Base-by-base conservation (phyloP, 371 early-diverging fungal genomes). In the Rhizopus microsporus region DNA sequence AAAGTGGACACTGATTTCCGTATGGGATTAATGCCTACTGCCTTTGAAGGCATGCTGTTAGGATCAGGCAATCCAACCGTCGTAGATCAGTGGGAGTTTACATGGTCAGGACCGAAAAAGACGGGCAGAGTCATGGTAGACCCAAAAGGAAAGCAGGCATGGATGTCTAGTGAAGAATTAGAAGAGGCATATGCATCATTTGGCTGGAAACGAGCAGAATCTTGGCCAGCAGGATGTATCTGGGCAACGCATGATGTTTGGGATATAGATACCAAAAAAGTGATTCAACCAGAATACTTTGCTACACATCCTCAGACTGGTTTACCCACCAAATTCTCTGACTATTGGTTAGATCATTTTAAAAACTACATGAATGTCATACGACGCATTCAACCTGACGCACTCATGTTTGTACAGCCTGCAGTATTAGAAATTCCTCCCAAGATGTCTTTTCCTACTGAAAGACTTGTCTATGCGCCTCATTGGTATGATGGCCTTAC, bases 401-500 rank as follows among this genome's bases (percentile, higher is more conserved):
- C 84, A 35, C 75, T 86, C 42, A 56, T 89, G 29, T 89, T 90
- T 68, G 68, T 89, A 10, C 86, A 89, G 48, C 87, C 89, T 1
- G 83, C 87, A 4, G 85, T 88, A 5, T 66, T 82, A 43, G 83
- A 82, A 44, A 54, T 67, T 9, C 86, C 88, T 6, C 88, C 89
- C 7, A 62, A 65, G 15, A 62, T 80, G 6, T 77, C 82, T 12
- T 51, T 67, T 23, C 49, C 70, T 30, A 60, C 76, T 0, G 66
- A 72, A 4, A 72, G 82, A 10, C 53, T 90, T 7, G 85, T 81
- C 4, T 88, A 85, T 64, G 72, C 87, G 0, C 89, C 91, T 5
- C 91, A 90, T 62, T 90, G 88, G 87, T 90, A 90, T 51, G 91
- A 90, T 59, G 87, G 88, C 0, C 65, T 87, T 50, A 88, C 88